Base-by-base conservation (phyloP, 2,329 filamentous ascomycete genomes). In the Fusarium chaquense region DNA sequence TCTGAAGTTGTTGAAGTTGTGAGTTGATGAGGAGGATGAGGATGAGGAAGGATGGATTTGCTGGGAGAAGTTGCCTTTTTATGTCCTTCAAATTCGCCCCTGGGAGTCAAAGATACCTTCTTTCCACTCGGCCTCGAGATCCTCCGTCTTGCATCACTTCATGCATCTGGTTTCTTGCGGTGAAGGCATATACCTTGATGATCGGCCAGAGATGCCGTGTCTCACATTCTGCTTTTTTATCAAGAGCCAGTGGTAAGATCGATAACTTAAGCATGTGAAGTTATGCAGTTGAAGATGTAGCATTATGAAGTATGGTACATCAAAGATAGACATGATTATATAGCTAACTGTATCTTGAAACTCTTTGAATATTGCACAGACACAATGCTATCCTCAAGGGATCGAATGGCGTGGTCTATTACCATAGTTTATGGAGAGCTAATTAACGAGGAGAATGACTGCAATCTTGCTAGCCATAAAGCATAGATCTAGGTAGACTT, bases 21-120 rank as follows among this genome's bases (percentile, higher is more conserved):
- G 33, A 46, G 36, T 41, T 41, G 3, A 20, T 20, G 20, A 20
- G 20, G 22, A 2, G 40, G 20, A 15, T 18, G 8, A 35, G 12
- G 30, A 32, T 32, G 30, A 22, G 16, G 30, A 3, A 18, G 0
- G 18, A 3, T 1, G 11, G 15, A 32, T 26, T 3, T 4, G 0
- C 6, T 7, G 9, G 13, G 30, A 24, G 6, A 28, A 20, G 4
- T 5, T 5, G 5, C 2, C 11, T 16, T 38, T 13, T 56, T 55
- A 55, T 55, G 40, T 26, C 6, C 8, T 3, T 26, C 6, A 1
- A 6, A 2, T 13, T n/a, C 2, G 3, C 12, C 6, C 4, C 11
- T 20, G 18, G 20, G 3, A 30, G 26, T 4, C 5, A 13, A 12
- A 7, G 8, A 10, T 15, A 3, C 3, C 11, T 1, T 40, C 35